Base-by-base conservation (phyloP, 306 rosid species). In the Cicer bijugum region DNA sequence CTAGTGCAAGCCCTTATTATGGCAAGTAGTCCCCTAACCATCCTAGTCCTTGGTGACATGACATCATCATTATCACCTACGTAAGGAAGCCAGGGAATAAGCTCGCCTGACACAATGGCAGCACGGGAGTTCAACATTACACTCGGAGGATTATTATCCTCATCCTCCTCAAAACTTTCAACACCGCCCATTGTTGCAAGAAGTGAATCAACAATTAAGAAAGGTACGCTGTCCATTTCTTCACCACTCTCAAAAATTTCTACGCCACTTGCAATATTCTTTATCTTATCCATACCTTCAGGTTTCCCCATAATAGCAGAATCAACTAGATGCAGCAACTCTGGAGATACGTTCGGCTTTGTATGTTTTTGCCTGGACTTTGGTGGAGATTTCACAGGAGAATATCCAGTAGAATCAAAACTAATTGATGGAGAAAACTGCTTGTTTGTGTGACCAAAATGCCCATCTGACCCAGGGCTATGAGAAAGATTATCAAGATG, bases 281-380 rank as follows among this genome's bases (percentile, higher is more conserved):
- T 94, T 69, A 94, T 80, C 63, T 91, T 91, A 76, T 89, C 96
- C 82, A 91, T 61, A 83, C 93, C 84, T 83, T 94, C 96, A 71
- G 92, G 96, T 87, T 94, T 94, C 64, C 99, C 99, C 99, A 94
- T 91, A 51, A 94, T 94, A 82, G 99, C 97, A 61, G 99, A 94
- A 87, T 94, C 99, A 79, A 94, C 96, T 70, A 94, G 82, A 82
- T 94, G 99, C 84, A 91, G 81, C 63, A 94, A 83, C 84, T 94
- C 99, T 12, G 99, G 99, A 81, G 99, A 89, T 61, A 91, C 99
- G 11, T 86, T 94, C 0, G 99, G 95, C 84, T 85, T 88, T 51
- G 83, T 80, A 80, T 90, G 83, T 79, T 94, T 91, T 65, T 90
- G 82, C 85, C 81, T 89, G 40, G 85, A 78, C 72, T 85, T 91